Evolutionary conservation across 768 basidiomycete genomes (phyloP).

Genomic region (Rubroboletus pulcherrimus): DNA sequence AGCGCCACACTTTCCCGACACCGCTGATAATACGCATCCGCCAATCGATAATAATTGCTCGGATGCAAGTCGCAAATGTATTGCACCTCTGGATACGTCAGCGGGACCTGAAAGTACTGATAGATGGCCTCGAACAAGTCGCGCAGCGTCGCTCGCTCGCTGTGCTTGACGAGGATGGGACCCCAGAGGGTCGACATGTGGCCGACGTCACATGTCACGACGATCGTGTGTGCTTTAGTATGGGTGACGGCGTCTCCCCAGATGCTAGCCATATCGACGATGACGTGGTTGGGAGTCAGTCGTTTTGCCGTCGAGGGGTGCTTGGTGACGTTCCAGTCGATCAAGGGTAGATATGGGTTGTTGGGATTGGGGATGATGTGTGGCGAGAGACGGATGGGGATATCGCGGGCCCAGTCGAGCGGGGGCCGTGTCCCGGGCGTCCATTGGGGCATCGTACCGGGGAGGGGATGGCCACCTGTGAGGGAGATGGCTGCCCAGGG

Average conservation of each 20-base stretch:
- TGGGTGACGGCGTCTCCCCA: conserved; percentile 20
- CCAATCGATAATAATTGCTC: conserved; percentile 20
- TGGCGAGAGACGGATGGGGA: conserved; percentile 26
- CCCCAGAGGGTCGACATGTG: conserved; percentile 41
- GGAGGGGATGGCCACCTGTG: conserved; percentile 24
- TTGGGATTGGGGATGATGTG: conserved; percentile 32
- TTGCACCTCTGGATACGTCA: conserved; percentile 33
- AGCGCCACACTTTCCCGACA: conserved; percentile 39
- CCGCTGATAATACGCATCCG: conserved; percentile 33
- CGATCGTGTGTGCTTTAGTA: conserved; percentile 18
- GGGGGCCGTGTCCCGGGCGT: conserved; percentile 28
- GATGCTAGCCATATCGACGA: conserved; percentile 18
- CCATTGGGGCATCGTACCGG: conserved; percentile 26
- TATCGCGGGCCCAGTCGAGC: conserved; percentile 16
- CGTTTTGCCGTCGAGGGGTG: conserved; percentile 31
- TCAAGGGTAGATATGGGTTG: conserved; percentile 25
- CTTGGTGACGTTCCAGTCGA: conserved; percentile 37
- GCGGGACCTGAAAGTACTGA: conserved; percentile 42
- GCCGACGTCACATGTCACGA: conserved; percentile 24
- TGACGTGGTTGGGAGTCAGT: conserved; percentile 26
- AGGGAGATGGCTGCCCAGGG: conserved; percentile 16
- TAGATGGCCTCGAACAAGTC: conserved; percentile 50
- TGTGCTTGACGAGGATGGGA: conserved; percentile 41
- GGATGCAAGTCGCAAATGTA: conserved; percentile 17
- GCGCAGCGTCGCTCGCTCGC: conserved; percentile 34